A percentile compares a stretch with the other conserved stretches of the same genome.
Conservation (phyloP, 805 yeast species). For the Saturnispora galanensis region DNA sequence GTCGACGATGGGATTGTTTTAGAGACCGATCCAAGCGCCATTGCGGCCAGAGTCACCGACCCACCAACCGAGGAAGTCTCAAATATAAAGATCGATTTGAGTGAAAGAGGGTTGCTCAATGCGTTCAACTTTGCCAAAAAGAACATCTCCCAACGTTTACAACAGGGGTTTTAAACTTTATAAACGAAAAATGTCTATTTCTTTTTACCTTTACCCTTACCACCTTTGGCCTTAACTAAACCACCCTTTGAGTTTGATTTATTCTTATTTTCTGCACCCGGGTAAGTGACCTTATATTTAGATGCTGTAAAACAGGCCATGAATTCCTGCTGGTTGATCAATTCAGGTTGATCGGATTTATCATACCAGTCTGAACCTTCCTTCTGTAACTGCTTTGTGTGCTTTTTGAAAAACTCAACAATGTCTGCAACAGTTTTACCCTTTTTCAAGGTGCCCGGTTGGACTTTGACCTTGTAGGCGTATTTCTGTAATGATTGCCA, state of each 20-base stretch:
- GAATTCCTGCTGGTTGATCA: constrained; percentile 55
- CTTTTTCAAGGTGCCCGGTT: constrained; percentile 73
- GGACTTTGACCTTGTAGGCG: constrained; percentile 75
- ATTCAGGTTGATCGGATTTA: constrained; percentile 48
- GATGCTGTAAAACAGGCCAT: constrained; percentile 60
- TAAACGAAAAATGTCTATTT: constrained; percentile 11
- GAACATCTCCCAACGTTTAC: constrained; percentile 36
- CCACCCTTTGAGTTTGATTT: constrained; percentile 11
- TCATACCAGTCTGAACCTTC: constrained; percentile 55
- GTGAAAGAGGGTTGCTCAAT: constrained; percentile 68
- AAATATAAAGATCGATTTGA: constrained; percentile 50
- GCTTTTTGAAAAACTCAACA: constrained; percentile 42
- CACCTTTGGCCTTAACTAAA: constrained; percentile 11
- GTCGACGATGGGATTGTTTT: constrained; percentile 89
- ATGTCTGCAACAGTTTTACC: constrained; percentile 77
- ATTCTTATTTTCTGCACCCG: constrained; percentile 31
- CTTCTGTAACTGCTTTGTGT: constrained; percentile 19
- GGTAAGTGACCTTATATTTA: constrained; percentile 55
- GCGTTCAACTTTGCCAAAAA: constrained; percentile 86
- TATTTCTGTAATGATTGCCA: constrained; percentile 70
- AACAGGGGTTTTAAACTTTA: constrained; percentile 27
- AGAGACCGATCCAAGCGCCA: constrained; percentile 79
- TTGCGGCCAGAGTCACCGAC: constrained; percentile 85
- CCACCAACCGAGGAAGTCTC: constrained; percentile 65
- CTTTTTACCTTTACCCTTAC: constrained; percentile 18